phyloP scores from a whole-genome alignment of 1,284 basidiomycete genomes.

The Takashimella koratensis region DNA sequence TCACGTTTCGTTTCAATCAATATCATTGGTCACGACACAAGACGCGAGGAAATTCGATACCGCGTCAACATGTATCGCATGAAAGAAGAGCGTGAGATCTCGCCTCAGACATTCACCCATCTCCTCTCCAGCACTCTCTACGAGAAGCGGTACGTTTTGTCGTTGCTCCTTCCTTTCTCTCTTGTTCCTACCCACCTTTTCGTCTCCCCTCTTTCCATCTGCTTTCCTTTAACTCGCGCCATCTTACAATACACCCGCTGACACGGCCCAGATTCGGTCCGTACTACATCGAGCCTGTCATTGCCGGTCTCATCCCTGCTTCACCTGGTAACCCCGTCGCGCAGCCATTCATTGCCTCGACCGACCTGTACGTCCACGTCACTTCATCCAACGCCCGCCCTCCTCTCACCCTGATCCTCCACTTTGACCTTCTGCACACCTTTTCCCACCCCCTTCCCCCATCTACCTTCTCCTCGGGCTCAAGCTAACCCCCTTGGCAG shows the following conservation, averaged over 20 bases:
- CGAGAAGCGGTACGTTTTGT: constrained; percentile 64
- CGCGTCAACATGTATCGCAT: constrained; percentile 99
- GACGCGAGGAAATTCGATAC: constrained; percentile 84
- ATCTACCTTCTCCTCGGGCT: no score
- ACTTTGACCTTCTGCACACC: no score
- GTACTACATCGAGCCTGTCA: constrained; percentile 95
- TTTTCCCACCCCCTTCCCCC: no score
- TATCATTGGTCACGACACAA: constrained; percentile 37
- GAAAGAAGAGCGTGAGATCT: constrained; percentile 97
- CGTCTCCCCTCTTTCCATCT: background rate
- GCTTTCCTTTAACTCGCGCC: background rate
- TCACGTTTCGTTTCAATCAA: no score
- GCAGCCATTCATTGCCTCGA: constrained; percentile 86
- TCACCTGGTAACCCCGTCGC: constrained; percentile 61
- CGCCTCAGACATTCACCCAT: constrained; percentile 93
- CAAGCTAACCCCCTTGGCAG: no score
- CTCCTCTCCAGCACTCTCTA: constrained; percentile 97
- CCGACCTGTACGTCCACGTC: constrained; percentile 63
- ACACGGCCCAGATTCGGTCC: constrained; percentile 87
- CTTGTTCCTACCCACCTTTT: no score
- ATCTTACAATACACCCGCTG: no score
- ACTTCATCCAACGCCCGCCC: no score
- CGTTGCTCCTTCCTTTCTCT: background rate
- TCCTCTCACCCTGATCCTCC: no score
- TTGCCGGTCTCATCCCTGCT: constrained; percentile 75